Base-by-base conservation (phyloP, 2,329 filamentous ascomycete genomes). In the Venturia aucupariae region DNA sequence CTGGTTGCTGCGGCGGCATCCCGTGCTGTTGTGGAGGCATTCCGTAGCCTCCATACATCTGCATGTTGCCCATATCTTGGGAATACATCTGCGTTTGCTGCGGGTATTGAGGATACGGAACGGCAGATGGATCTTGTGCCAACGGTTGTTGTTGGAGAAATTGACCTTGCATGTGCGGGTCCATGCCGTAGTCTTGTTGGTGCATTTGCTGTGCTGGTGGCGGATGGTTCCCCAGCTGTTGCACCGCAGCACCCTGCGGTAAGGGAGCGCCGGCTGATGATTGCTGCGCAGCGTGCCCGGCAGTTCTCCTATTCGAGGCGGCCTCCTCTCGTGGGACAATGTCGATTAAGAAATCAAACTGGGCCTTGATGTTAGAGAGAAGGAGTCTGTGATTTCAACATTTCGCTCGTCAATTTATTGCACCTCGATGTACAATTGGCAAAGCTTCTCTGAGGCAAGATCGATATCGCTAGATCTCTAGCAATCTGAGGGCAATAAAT, bases 281-380 rank as follows among this genome's bases (percentile, higher is more conserved):
- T 71, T 70, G 66, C 72, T 71, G 66, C 67, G 68, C 64, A 60
- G 65, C 35, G 64, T 69, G 74, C 66, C 68, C 69, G 57, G 70
- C 77, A 67, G 61, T 71, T 65, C 70, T 73, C 63, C 92, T 83
- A 79, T 96, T 97, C 48, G 92, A 91, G 27, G 90, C 84, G 42
- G 93, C 92, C 76, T 99, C 94, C 75, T 99, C 94, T 62, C 94
- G 88, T 3, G 94, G 94, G 6, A 99, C 94, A 67, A 99, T 99
- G 74, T 99, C 94, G 74, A 99, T 99, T 66, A 99, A 82, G 78
- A 99, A 99, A 79, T 99, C 94, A 76, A 99, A 99, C 51, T 57
- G 15, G 4, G 19, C 1, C 22, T 27, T 13, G 22, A 51, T 51
- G 46, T 51, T 51, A 51, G 46, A 51, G 11, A 38, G 35, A 38